A percentile compares a stretch with the other conserved stretches of the same genome.
phyloP scores from a whole-genome alignment of 2,329 filamentous ascomycete genomes.

The Penicillium fuscoglaucum region DNA sequence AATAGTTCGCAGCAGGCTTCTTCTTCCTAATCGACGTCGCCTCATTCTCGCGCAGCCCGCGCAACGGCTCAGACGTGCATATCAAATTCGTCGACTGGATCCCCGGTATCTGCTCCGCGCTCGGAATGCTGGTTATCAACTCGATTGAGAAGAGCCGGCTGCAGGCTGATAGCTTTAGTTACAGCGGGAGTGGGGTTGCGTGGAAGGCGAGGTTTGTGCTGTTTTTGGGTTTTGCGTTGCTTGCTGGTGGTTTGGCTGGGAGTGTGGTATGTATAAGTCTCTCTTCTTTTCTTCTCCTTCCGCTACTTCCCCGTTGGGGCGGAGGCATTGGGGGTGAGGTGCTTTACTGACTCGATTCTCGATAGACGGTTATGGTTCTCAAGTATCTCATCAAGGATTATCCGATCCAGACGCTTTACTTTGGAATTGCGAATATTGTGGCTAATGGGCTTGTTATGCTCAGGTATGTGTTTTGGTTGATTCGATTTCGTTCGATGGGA shows the following conservation, averaged over 20 bases:
- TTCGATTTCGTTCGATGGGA: neutral
- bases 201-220: slow-evolving; percentile 69
- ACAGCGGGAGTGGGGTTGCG: slow-evolving; percentile 65
- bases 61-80: slow-evolving; percentile 63
- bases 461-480: slow-evolving; percentile 52
- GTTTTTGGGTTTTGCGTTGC: slow-evolving; percentile 68
- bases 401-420: slow-evolving; percentile 62
- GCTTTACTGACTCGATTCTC: neutral
- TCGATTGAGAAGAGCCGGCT: slow-evolving; percentile 68
- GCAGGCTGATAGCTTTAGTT: slow-evolving; percentile 64
- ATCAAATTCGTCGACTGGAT: slow-evolving; percentile 73
- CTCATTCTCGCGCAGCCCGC: slow-evolving; percentile 61
- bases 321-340: too few relatives aligned
- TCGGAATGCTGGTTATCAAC: slow-evolving; percentile 73
- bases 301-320: neutral
- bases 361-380: slow-evolving; percentile 62
- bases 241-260: slow-evolving; percentile 67
- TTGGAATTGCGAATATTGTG: slow-evolving; percentile 66
- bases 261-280: slow-evolving; percentile 53
- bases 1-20: slow-evolving; percentile 67
- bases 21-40: slow-evolving; percentile 69
- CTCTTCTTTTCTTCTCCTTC: too few relatives aligned
- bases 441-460: slow-evolving; percentile 67
- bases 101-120: slow-evolving; percentile 66
- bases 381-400: slow-evolving; percentile 66